phyloP scores from a whole-genome alignment of 306 rosid species.

The Prunus dulcis region DNA sequence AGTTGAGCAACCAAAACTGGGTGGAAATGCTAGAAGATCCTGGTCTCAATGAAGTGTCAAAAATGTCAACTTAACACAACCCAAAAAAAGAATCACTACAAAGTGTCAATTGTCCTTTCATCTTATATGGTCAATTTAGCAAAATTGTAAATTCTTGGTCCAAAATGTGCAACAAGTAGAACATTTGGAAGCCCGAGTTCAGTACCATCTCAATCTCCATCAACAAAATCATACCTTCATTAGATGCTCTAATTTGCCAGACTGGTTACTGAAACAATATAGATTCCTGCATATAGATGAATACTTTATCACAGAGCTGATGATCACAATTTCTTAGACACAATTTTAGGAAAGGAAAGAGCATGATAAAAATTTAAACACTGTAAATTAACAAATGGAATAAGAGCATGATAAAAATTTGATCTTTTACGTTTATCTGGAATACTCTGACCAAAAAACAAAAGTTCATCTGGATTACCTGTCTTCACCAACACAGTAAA shows the following conservation, averaged over 20 bases:
- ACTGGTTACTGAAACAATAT: slow-evolving; percentile 94
- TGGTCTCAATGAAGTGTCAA: neutral
- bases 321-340: neutral
- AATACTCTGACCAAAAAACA: neutral
- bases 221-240: slow-evolving; percentile 68
- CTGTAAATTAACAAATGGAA: neutral
- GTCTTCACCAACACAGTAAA: slow-evolving; percentile 99
- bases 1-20: neutral
- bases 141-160: neutral
- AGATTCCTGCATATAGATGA: slow-evolving; percentile 60
- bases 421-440: neutral
- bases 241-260: slow-evolving; percentile 96
- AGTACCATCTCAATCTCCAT: slow-evolving; percentile 13
- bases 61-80: neutral
- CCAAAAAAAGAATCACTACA: neutral
- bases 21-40: neutral
- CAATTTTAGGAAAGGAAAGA: neutral
- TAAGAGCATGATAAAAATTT: neutral
- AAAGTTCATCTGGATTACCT: slow-evolving; percentile 39
- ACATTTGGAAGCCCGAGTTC: slow-evolving; percentile 8
- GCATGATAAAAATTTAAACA: neutral
- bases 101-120: neutral
- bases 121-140: neutral
- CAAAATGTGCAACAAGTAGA: neutral
- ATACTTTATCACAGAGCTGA: neutral